These are phyloP conservation scores for Lindgomyces ingoldianus DNA, from an alignment of 495 filamentous ascomycete genomes.

Conservation along the genomic window DNA sequence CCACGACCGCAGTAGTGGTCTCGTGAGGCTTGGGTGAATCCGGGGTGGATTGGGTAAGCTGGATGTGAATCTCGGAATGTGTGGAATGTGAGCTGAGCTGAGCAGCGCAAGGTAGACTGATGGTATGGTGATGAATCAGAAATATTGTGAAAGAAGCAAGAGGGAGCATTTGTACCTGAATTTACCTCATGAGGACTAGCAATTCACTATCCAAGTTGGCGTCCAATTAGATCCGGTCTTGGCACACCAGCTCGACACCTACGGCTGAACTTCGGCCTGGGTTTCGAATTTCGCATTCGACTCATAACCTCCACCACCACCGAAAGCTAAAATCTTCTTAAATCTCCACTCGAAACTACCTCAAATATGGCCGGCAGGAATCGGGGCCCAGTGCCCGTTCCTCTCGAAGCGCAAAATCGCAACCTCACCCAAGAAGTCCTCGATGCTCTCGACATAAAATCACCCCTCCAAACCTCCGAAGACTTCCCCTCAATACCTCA, in stretches of 20 bases:
- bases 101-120: background rate
- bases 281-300: conserved; percentile 20
- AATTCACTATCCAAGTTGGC: background rate
- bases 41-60: background rate
- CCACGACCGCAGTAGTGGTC: background rate
- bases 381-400: conserved; percentile 46
- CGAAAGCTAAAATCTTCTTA: background rate
- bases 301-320: conserved; percentile 7
- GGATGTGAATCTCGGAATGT: background rate
- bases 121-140: background rate
- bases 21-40: background rate
- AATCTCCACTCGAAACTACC: background rate
- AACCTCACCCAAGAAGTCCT: conserved; percentile 46
- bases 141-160: background rate
- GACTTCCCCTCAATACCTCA: conserved; percentile 74
- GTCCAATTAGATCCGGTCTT: background rate
- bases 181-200: background rate
- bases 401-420: conserved; percentile 31
- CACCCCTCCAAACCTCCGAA: conserved; percentile 69
- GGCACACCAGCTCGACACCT: background rate
- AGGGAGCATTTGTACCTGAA: background rate
- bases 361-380: conserved; percentile 43
- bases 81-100: background rate
- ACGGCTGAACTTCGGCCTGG: background rate
- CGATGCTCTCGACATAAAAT: conserved; percentile 46